Evolutionary conservation across 768 basidiomycete species (phyloP).

Genomic region (Tylopilus felleus): DNA sequence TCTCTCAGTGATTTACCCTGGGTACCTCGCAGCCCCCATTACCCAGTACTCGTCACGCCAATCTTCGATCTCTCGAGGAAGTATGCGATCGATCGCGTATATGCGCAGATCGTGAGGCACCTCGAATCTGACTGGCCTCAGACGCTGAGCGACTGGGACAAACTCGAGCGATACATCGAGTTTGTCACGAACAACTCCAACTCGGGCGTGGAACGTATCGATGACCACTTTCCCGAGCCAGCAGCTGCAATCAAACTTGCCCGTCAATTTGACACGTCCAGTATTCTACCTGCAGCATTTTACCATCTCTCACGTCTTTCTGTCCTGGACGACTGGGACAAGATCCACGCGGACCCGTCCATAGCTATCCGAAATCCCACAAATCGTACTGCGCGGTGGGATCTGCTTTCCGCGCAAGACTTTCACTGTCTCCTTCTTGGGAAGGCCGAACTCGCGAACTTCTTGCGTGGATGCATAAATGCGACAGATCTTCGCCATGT

Average conservation of each 20-base stretch:
- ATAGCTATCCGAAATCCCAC: background rate
- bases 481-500: background rate
- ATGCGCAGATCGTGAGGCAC: background rate
- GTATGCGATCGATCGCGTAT: constrained; percentile 9
- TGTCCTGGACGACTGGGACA: constrained; percentile 18
- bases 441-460: background rate
- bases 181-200: background rate
- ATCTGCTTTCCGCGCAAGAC: constrained; percentile 17
- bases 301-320: constrained; percentile 41
- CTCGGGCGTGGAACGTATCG: background rate
- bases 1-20: constrained; percentile 1
- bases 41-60: background rate
- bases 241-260: constrained; percentile 40
- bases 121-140: constrained; percentile 12
- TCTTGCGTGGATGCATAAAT: background rate
- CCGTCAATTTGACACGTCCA: constrained; percentile 36
- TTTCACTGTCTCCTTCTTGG: constrained; percentile 15
- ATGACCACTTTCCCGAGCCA: constrained; percentile 19
- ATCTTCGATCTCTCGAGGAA: constrained; percentile 11
- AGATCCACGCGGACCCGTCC: background rate
- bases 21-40: constrained; percentile 1
- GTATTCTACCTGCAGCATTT: constrained; percentile 46
- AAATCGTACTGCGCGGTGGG: constrained; percentile 26
- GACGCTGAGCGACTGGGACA: constrained; percentile 14
- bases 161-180: background rate